phyloP scores from a whole-genome alignment of 257 asterid genomes.

The Przewalskia tangutica region DNA sequence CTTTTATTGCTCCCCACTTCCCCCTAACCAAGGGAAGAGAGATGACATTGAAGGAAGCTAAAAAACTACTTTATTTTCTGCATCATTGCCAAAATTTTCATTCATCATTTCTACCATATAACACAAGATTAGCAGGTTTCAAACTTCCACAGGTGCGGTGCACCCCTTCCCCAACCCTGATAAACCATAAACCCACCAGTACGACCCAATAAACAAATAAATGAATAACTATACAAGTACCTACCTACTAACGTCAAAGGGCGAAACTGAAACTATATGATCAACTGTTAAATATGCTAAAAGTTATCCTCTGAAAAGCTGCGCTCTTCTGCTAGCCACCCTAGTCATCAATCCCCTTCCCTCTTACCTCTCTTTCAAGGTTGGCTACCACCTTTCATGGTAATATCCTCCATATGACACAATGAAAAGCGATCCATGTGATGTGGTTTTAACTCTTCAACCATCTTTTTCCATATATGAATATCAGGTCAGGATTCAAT shows the following conservation, averaged over 20 bases:
- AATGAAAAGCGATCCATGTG: neutral
- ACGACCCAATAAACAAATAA: conserved; percentile 3
- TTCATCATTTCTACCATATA: neutral
- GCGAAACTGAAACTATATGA: neutral
- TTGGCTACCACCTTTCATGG: neutral
- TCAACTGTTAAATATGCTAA: neutral
- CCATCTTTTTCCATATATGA: neutral
- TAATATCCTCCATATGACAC: neutral
- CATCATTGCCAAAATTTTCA: neutral
- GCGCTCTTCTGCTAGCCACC: neutral
- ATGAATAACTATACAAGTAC: conserved; percentile 4
- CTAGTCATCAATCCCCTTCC: neutral
- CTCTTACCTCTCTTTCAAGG: neutral
- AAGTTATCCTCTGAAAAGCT: neutral
- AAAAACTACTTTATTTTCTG: neutral
- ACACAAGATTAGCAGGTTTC: neutral
- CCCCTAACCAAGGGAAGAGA: too few relatives aligned
- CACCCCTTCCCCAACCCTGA: neutral
- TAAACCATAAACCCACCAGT: neutral
- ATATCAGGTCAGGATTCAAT: neutral
- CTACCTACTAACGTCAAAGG: neutral
- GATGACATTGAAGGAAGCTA: neutral
- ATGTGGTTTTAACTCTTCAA: neutral
- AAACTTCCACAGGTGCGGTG: neutral
- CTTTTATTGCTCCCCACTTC: neutral